These are phyloP conservation scores for Tetrahymena borealis DNA, from an alignment of 73 alveolate genomes.

Conservation along the genomic window DNA sequence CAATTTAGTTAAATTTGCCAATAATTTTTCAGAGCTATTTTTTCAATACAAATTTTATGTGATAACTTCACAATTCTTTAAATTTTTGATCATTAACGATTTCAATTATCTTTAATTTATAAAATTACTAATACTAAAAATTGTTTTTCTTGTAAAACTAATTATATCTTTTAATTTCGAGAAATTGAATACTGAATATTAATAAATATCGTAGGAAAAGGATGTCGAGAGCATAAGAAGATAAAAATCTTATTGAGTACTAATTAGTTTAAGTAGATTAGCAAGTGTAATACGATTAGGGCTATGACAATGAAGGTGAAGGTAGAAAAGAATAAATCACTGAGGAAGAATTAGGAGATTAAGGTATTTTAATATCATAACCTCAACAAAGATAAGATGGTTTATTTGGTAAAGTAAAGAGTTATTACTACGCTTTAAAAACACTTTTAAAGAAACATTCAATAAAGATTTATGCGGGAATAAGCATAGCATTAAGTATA, in stretches of 20 bases:
- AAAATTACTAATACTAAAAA: too few species aligned
- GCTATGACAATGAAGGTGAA: not conserved
- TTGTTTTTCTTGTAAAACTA: too few species aligned
- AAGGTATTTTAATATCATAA: not conserved
- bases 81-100: too few species aligned
- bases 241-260: not conserved
- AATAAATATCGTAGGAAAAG: not conserved
- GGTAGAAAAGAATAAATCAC: not conserved
- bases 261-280: not conserved
- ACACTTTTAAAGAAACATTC: not conserved
- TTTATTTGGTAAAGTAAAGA: not conserved
- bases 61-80: too few species aligned
- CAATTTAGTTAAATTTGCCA: too few species aligned
- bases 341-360: not conserved
- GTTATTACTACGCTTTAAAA: not conserved
- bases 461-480: not conserved
- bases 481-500: not conserved
- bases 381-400: not conserved
- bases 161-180: not conserved
- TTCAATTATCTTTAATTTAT: too few species aligned
- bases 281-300: not conserved
- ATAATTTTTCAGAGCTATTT: too few species aligned
- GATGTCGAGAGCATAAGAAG: not conserved
- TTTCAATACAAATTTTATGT: too few species aligned
- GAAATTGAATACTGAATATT: not conserved